Percentiles rank a stretch among this genome's conserved stretches.
phyloP scores from a whole-genome alignment of 2,329 filamentous ascomycete species.

The Pleoardoris graminearum region DNA sequence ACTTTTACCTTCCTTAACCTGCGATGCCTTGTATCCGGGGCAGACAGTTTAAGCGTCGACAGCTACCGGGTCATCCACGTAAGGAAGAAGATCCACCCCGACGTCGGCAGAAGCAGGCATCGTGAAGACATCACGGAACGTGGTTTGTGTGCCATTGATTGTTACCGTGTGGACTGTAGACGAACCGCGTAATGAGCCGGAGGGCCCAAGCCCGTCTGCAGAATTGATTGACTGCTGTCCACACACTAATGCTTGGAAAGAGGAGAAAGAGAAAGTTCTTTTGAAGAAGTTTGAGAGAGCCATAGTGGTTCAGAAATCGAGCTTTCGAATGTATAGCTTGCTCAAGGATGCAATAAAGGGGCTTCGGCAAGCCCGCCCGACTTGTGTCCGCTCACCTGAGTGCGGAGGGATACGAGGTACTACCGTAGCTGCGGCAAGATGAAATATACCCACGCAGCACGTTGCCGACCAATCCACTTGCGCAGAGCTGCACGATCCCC shows the following conservation, averaged over 20 bases:
- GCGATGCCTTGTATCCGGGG: slow-evolving; percentile 61
- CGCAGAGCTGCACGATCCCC: slow-evolving; percentile 19
- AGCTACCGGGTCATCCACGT: slow-evolving; percentile 56
- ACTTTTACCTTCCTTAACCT: slow-evolving; percentile 50
- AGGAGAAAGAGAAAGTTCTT: slow-evolving; percentile 27
- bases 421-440: neutral
- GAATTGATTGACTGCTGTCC: slow-evolving; percentile 19
- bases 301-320: slow-evolving; percentile 26
- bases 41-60: slow-evolving; percentile 66
- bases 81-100: slow-evolving; percentile 51
- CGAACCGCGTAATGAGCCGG: slow-evolving; percentile 24
- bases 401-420: neutral
- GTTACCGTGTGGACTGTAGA: slow-evolving; percentile 28
- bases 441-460: slow-evolving; percentile 5
- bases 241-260: slow-evolving; percentile 28
- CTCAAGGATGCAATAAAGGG: neutral
- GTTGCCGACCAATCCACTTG: neutral
- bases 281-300: slow-evolving; percentile 28
- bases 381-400: neutral
- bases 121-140: slow-evolving; percentile 40
- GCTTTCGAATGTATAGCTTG: neutral
- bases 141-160: slow-evolving; percentile 34
- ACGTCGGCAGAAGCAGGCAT: slow-evolving; percentile 42
- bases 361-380: neutral
- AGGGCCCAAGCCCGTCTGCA: slow-evolving; percentile 13